Base-by-base conservation (phyloP, 2,329 filamentous ascomycete species). In the Paramyrothecium roridum region DNA sequence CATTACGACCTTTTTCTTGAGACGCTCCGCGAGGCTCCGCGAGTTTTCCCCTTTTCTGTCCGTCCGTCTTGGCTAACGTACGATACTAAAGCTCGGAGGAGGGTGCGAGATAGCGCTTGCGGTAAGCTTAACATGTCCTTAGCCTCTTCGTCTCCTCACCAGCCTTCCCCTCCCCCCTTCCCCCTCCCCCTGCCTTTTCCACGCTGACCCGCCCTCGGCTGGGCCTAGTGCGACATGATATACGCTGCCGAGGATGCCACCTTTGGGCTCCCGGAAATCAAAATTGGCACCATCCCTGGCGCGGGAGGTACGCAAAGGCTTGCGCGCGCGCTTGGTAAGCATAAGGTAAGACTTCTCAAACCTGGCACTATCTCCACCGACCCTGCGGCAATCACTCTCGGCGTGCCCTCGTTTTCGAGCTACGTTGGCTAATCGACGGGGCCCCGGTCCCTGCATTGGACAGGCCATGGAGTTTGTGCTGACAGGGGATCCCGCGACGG, bases 31-130 rank as follows among this genome's bases (percentile, higher is more conserved):
- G 13, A 43, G 13, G 7, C 12, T 43, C n/a, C 37, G 10, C 16
- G 8, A 37, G 33, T n/a, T n/a, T 30, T 30, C 10, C 10, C 10
- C 6, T 30, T 30, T 30, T 10, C 4, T 30, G 26, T 30, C 26
- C 26, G 37, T 43, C 13, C 37, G 37, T 43, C 37, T 43, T 16
- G 37, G n/a, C 37, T 43, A 16, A 43, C 37, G 26, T 30, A 43
- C 37, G 4, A 13, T 8, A 4, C 16, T 6, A 4, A 19, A 73
- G 72, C 66, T 77, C 20, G 75, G 76, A 23, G 74, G 75, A 6
- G 75, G 75, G 8, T 77, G 74, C 53, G 76, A 77, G 56, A 61
- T 78, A 50, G 74, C 74, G 2, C 63, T 78, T 21, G 67, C 67
- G 48, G 71, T 73, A 66, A 62, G 52, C 64, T 12, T 20, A 17